Evolutionary conservation across 768 basidiomycete species (phyloP).

Genomic region (Calvatia gigantea): DNA sequence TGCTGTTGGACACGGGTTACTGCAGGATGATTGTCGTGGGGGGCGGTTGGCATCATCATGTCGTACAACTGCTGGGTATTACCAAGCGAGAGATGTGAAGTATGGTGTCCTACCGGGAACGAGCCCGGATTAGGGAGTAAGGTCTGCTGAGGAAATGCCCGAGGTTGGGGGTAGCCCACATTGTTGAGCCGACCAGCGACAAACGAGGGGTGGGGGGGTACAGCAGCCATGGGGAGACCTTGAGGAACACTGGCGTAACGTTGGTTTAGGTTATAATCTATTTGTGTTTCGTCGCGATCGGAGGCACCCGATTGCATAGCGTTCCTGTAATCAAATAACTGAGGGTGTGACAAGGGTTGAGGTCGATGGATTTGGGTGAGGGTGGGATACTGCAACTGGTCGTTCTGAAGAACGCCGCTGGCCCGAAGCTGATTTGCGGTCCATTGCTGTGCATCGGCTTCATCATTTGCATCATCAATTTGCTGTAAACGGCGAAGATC

Average conservation of each 20-base stretch:
- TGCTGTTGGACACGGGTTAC: conserved; percentile 79
- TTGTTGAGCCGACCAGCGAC: conserved; percentile 51
- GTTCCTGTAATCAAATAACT: conserved; percentile 27
- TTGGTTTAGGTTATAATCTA: conserved; percentile 48
- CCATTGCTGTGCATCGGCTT: conserved; percentile 48
- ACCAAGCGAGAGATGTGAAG: conserved; percentile 68
- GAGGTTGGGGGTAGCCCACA: conserved; percentile 60
- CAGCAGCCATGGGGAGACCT: conserved; percentile 15
- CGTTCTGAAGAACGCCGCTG: conserved; percentile 25
- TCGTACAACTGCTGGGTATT: conserved; percentile 78
- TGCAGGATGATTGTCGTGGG: conserved; percentile 57
- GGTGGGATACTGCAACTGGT: conserved; percentile 66
- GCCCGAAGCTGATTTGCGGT: conserved; percentile 48
- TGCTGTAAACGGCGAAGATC: conserved; percentile 76
- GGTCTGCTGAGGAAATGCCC: conserved; percentile 53
- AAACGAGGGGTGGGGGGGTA: conserved; percentile 40
- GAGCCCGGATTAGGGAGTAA: conserved; percentile 50
- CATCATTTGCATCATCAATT: conserved; percentile 47
- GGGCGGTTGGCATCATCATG: conserved; percentile 64
- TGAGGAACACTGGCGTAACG: conserved; percentile 35
- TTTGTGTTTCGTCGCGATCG: conserved; percentile 43
- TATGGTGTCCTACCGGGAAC: conserved; percentile 47
- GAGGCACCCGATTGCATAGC: conserved; percentile 18
- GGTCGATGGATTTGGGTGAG: conserved; percentile 56
- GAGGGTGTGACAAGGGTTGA: conserved; percentile 45